Conservation (phyloP, 1,284 basidiomycete species). For the Boletus subluridellus region DNA sequence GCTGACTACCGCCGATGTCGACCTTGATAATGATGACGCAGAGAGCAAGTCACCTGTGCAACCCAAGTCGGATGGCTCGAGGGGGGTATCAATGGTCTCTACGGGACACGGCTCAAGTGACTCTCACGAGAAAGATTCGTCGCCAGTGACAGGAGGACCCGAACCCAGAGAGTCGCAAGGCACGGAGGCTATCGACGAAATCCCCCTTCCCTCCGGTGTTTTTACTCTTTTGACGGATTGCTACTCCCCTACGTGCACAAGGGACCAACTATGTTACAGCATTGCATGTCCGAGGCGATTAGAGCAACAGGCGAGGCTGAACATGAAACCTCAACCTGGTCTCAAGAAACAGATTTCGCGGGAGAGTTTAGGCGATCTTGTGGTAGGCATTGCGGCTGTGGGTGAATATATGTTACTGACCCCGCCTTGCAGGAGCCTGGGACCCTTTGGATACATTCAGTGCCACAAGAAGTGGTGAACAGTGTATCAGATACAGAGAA, state of each 20-base stretch:
- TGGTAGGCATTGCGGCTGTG: conserved; percentile 44
- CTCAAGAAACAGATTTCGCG: conserved; percentile 77
- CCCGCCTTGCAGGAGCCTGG: conserved; percentile 67
- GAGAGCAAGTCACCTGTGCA: conserved; percentile 35
- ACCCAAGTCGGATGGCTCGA: conserved; percentile 14
- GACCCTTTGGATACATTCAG: conserved; percentile 95
- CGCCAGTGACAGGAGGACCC: conserved; percentile 37
- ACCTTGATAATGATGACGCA: conserved; percentile 31
- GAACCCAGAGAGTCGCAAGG: conserved; percentile 42
- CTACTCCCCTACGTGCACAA: conserved; percentile 96
- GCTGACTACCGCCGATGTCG: conserved; percentile 35
- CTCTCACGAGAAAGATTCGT: conserved; percentile 41
- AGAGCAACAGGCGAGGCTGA: conserved; percentile 89
- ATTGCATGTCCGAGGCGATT: conserved; percentile 93
- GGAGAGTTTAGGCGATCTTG: conserved; percentile 80
- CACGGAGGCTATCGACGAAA: conserved; percentile 53
- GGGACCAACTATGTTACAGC: conserved; percentile 91
- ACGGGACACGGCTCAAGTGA: conserved; percentile 43
- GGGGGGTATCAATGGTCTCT: conserved; percentile 34
- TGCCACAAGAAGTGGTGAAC: conserved; percentile 90
- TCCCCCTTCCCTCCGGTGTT: conserved; percentile 88
- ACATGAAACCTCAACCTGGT: conserved; percentile 91
- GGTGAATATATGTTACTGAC: conserved; percentile 6
- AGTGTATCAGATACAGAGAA: conserved; percentile 91
- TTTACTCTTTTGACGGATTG: conserved; percentile 97